Evolutionary conservation across 495 filamentous ascomycete genomes (phyloP), one percentile per base, ranked within the genome.

Genomic region (Tuber brumale): DNA sequence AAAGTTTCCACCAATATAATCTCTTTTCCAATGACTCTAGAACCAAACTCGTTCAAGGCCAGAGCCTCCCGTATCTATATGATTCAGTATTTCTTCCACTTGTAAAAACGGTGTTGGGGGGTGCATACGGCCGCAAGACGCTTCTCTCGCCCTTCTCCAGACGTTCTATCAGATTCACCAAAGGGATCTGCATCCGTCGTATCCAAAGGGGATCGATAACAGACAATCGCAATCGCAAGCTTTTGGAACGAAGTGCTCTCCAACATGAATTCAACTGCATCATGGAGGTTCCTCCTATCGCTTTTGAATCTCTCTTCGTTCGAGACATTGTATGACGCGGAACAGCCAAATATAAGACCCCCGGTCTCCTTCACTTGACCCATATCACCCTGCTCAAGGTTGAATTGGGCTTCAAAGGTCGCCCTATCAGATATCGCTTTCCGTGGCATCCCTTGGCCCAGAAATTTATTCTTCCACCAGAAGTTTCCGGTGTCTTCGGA

Each of bases 381-480:
- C 27, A 78, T 48, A 70, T 69, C 44, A 71, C 75, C 70, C 27
- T 3, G 57, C 16, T 73, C 43, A 43, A 80, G 74, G 48, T 73
- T 48, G 41, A 79, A 76, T 45, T 83, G 78, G 21, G 74, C 78
- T 72, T 76, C 70, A 70, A 82, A 81, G 19, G 61, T 82, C 12
- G 75, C 80, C 42, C 70, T 74, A 69, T 78, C 81, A 8, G 79
- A 77, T 61, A 72, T 71, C 35, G 75, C 72, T 14, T 79, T 74
- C 27, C 77, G 74, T 39, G 81, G 72, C 42, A 75, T 48, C 35
- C 70, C 66, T 48, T 80, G 70, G 42, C 80, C 80, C 3, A 82
- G 72, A 71, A 82, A 79, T 71, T 82, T 82, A 44, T 82, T 77
- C 37, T 77, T 81, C 74, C 80, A 82, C 81, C 81, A 82, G 51